Base-by-base conservation (phyloP, 1,284 basidiomycete species). In the Moesziomyces sp. region DNA sequence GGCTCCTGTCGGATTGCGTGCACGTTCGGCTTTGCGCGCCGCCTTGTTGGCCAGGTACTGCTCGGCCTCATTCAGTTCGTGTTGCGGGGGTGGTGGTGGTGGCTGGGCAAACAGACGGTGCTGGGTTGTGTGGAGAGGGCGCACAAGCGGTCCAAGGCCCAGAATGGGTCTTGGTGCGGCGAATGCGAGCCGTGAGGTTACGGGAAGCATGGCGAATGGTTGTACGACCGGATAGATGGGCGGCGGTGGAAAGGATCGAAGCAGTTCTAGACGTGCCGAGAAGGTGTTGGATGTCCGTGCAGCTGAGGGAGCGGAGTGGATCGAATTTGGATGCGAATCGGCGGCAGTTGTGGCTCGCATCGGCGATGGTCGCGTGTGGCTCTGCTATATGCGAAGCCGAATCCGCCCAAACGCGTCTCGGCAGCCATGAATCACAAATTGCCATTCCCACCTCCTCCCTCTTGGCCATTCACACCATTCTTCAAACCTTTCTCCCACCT, bases 1-100 rank as follows among this genome's bases (percentile, higher is more conserved):
- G n/a, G 75, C 60, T 3, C 54, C 52, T 11, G 52, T 58, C 3
- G 71, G 71, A 24, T 74, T 52, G 23, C 21, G 13, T 11, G 51
- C 30, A 1, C 61, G 53, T 3, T 50, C 38, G 7, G 47, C 45
- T 35, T 58, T 64, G 21, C 65, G 65, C 18, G 65, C 65, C 8
- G 61, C 61, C 52, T 74, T 74, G 52, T 43, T 30, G 18, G 61
- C 65, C 5, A 74, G 71, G 52, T 74, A 74, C 21, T 62, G 57
- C 16, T 61, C 55, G 5, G 71, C 71, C 46, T 68, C 71, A 58
- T 74, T 74, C 52, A 58, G 58, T 46, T 63, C 46, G 48, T 59
- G 52, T 21, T 47, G 19, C 57, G 48, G 21, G 0, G 53, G n/a
- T 21, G 38, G 11, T n/a, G 59, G 21, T 11, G 56, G 28, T 35